Evolutionary conservation across 2,329 filamentous ascomycete species (phyloP).

Genomic region (Fusarium heterosporum): DNA sequence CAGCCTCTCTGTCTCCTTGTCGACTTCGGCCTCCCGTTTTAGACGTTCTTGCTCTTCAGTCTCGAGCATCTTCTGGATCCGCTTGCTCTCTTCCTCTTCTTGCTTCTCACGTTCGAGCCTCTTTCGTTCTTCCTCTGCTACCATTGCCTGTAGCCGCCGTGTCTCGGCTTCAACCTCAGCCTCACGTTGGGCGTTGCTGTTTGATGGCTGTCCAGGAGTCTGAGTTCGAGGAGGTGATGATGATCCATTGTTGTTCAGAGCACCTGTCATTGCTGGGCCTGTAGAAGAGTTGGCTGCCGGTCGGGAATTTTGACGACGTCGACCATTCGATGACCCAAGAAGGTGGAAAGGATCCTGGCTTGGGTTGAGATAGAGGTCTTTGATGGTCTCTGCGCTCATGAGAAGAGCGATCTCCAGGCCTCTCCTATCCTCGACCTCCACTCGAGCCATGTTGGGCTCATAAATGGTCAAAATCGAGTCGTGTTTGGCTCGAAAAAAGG

Average conservation of each 20-base stretch:
- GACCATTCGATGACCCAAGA: conserved; percentile 49
- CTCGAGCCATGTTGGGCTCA: conserved; percentile 88
- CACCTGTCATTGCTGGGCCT: conserved; percentile 53
- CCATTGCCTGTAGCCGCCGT: conserved; percentile 71
- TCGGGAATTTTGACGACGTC: conserved; percentile 55
- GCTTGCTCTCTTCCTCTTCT: conserved; percentile 64
- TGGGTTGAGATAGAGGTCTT: conserved; percentile 72
- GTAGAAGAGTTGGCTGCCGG: conserved; percentile 49
- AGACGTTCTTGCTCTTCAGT: conserved; percentile 71
- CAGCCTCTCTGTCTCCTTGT: conserved; percentile 86
- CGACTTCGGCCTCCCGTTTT: conserved; percentile 69
- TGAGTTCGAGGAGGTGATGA: conserved; percentile 35
- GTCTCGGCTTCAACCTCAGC: conserved; percentile 79
- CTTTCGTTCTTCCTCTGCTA: conserved; percentile 62
- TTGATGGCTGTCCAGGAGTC: conserved; percentile 26
- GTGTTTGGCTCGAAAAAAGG: conserved; percentile 79
- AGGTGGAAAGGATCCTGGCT: conserved; percentile 85
- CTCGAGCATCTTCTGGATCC: conserved; percentile 74
- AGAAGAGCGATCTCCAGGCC: conserved; percentile 87
- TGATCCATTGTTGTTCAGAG: conserved; percentile 50
- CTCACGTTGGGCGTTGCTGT: conserved; percentile 45
- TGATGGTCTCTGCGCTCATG: conserved; percentile 71
- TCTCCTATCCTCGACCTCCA: conserved; percentile 94
- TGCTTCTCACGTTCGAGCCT: conserved; percentile 67
- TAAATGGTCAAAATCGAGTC: conserved; percentile 83